Evolutionary conservation across 2,329 filamentous ascomycete species (phyloP).

Genomic region (Phialophora expanda): DNA sequence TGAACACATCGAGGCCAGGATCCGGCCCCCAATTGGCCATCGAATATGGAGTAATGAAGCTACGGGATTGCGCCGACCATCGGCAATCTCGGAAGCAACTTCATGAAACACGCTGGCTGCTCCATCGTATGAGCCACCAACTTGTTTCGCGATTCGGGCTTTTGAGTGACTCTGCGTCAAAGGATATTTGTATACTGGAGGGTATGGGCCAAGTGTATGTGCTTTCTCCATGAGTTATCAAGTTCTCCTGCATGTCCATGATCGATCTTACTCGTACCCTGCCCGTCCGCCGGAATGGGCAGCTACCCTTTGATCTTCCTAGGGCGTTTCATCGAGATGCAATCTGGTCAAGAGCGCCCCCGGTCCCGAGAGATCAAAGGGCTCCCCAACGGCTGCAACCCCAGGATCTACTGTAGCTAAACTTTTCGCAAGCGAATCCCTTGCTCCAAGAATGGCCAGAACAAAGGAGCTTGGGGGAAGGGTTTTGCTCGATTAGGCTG

Average conservation of each 20-base stretch:
- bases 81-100: not conserved
- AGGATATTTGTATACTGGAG: not conserved
- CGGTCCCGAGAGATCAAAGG: not conserved
- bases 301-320: not conserved
- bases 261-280: not conserved
- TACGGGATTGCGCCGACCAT: not conserved
- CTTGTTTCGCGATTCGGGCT: not conserved
- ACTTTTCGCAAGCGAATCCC: not conserved
- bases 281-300: not conserved
- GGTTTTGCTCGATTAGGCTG: not conserved
- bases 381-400: not conserved
- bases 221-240: not conserved
- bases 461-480: not conserved
- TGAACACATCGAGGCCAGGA: not conserved
- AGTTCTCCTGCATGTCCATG: not conserved
- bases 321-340: not conserved
- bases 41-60: not conserved
- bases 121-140: not conserved
- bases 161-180: not conserved
- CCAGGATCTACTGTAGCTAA: not conserved
- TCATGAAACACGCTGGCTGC: not conserved
- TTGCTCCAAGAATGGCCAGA: not conserved
- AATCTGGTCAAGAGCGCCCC: not conserved
- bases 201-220: not conserved
- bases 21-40: not conserved